A percentile compares a stretch with the other conserved stretches of the same genome.
These are phyloP conservation scores for Phytophthora rubi DNA, from an alignment of 352 stramenopile species.

Conservation along the genomic window DNA sequence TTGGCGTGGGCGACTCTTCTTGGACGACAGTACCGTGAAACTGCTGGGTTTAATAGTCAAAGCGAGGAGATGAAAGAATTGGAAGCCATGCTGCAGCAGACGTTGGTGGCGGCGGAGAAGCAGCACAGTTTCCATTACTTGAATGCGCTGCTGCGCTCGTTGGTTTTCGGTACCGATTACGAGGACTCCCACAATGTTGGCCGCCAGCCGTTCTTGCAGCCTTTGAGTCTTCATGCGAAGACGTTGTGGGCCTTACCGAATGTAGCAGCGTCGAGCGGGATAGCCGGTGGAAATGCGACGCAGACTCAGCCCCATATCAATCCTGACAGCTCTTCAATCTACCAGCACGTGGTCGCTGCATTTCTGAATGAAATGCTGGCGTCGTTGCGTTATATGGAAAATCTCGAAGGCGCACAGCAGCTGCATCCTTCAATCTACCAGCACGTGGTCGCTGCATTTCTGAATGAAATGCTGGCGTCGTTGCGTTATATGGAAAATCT, in stretches of 20 bases:
- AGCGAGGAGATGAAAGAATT: conserved; percentile 33
- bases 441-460: conserved; percentile 57
- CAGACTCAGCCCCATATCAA: conserved; percentile 2
- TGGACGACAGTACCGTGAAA: conserved; percentile 45
- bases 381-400: conserved; percentile 61
- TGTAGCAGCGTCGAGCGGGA: conserved; percentile 16
- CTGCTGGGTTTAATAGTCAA: conserved; percentile 11
- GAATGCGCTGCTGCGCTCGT: conserved; percentile 48
- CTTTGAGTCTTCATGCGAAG: conserved; percentile 32
- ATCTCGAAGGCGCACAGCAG: conserved; percentile 46
- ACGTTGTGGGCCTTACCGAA: conserved; percentile 43
- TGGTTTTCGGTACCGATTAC: conserved; percentile 46
- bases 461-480: conserved; percentile 60
- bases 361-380: conserved; percentile 69
- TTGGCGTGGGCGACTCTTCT: conserved; percentile 62
- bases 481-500: conserved; percentile 65
- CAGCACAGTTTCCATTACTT: conserved; percentile 65
- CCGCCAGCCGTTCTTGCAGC: conserved; percentile 31
- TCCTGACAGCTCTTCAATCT: conserved; percentile 35
- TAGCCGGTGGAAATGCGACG: conserved; percentile 12
- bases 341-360: conserved; percentile 56
- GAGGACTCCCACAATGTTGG: conserved; percentile 17
- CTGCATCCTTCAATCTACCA: conserved; percentile 62
- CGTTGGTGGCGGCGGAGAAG: conserved; percentile 47
- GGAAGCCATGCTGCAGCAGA: conserved; percentile 49